Conservation (phyloP, 2,329 filamentous ascomycete species). For the Calonectria pseudoturangicola region DNA sequence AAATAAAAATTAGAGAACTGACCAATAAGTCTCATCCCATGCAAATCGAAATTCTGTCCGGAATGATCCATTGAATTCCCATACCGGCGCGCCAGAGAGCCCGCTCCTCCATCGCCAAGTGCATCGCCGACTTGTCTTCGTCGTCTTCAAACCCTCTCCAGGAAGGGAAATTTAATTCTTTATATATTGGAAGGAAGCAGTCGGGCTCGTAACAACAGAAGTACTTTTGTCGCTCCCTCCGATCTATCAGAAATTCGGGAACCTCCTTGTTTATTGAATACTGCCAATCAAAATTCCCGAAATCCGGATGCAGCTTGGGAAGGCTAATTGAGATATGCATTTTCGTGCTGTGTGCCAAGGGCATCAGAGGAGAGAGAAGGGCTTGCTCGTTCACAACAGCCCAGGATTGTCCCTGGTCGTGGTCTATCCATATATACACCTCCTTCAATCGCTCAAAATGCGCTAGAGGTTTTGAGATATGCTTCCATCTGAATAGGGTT, state of each 20-base stretch:
- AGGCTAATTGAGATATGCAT: background rate
- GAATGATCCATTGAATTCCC: background rate
- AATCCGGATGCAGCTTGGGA: background rate
- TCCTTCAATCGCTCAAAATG: background rate
- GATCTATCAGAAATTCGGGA: background rate
- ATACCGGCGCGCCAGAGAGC: background rate
- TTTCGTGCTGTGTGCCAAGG: background rate
- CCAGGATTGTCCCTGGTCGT: constrained; percentile 1
- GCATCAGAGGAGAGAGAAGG: background rate
- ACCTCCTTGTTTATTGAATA: background rate
- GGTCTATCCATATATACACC: background rate
- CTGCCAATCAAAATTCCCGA: constrained; percentile 1
- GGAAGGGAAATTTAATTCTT: background rate
- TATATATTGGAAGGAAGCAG: background rate
- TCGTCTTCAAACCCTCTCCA: constrained; percentile 5
- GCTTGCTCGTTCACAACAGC: constrained; percentile 1
- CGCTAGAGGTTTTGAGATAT: background rate
- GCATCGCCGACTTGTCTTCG: background rate
- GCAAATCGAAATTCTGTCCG: background rate
- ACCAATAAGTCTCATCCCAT: background rate
- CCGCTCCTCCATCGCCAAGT: background rate
- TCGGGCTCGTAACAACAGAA: background rate
- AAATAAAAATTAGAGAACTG: too few relatives aligned
- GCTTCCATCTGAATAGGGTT: background rate
- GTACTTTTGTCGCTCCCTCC: background rate